Conservation (phyloP, 2,329 filamentous ascomycete species). For the Furcasterigmium furcatum region DNA sequence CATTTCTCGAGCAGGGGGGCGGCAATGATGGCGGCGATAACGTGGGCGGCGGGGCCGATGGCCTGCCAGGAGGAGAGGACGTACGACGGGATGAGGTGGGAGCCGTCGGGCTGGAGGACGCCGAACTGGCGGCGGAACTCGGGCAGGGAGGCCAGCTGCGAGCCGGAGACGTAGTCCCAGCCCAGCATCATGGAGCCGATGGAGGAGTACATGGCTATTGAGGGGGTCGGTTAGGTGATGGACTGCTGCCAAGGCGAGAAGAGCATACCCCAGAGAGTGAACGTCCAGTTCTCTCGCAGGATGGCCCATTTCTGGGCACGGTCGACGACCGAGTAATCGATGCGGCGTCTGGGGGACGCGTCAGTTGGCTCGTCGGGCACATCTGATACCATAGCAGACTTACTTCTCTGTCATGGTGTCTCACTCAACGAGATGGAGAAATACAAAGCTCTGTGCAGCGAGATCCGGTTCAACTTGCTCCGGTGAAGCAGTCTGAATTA, state of each 20-base stretch:
- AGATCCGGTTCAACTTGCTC: no score
- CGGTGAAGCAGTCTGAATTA: no score
- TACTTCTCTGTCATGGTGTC: no score
- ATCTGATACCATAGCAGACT: no score
- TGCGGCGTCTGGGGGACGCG: background rate
- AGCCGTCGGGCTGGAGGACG: background rate
- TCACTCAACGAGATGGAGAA: no score
- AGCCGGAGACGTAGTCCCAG: conserved; percentile 23
- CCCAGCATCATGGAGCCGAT: conserved; percentile 26
- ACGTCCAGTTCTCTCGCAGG: conserved; percentile 17
- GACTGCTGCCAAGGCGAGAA: no score
- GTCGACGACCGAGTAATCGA: conserved; percentile 19
- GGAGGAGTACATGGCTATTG: conserved; percentile 22
- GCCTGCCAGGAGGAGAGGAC: conserved; percentile 5
- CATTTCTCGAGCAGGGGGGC: conserved; percentile 25
- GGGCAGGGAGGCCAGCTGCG: conserved; percentile 24
- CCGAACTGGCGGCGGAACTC: conserved; percentile 23
- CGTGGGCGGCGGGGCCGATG: conserved; percentile 21
- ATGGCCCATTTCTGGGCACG: conserved; percentile 23
- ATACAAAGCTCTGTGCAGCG: no score
- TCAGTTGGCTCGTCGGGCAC: no score
- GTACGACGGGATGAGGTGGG: background rate
- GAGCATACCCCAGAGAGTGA: conserved; percentile 20
- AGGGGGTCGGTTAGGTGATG: no score
- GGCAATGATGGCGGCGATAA: conserved; percentile 19